Evolutionary conservation across 805 yeast genomes (phyloP).

Genomic region (Candida mattraensis): DNA sequence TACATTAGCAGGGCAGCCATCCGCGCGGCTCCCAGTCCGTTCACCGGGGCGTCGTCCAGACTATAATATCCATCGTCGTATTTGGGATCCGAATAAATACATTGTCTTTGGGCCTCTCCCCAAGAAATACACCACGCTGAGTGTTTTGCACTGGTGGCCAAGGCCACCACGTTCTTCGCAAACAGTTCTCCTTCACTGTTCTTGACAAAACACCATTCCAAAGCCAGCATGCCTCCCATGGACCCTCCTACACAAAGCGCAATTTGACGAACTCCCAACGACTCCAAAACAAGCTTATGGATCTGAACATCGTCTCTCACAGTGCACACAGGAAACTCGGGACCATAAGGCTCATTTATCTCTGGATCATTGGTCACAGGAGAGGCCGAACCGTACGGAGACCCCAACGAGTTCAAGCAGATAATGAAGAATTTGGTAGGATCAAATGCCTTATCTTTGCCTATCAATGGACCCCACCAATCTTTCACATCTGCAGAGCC

Average conservation of each 20-base stretch:
- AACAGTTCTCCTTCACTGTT: conserved; percentile 60
- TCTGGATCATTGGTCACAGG: conserved; percentile 82
- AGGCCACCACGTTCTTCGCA: conserved; percentile 71
- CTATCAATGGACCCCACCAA: conserved; percentile 98
- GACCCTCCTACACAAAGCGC: conserved; percentile 95
- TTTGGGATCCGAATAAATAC: conserved; percentile 92
- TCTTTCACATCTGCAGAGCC: conserved; percentile 95
- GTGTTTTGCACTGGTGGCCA: conserved; percentile 92
- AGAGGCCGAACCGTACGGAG: conserved; percentile 94
- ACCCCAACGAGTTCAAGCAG: conserved; percentile 90
- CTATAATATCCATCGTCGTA: conserved; percentile 88
- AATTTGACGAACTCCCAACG: conserved; percentile 71
- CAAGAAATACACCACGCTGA: conserved; percentile 99
- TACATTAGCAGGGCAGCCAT: conserved; percentile 95
- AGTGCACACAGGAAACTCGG: conserved; percentile 91
- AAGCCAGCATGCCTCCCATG: conserved; percentile 97
- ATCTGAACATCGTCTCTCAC: conserved; percentile 89
- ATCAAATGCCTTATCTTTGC: conserved; percentile 84
- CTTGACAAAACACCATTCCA: conserved; percentile 79
- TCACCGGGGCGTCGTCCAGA: conserved; percentile 72
- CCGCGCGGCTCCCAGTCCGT: conserved; percentile 93
- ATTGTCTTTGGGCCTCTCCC: conserved; percentile 98
- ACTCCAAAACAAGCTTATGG: conserved; percentile 75
- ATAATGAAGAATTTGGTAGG: conserved; percentile 83
- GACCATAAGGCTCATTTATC: conserved; percentile 80